Evolutionary conservation across 805 yeast species (phyloP).

Genomic region (Cyberlindnera samutprakarnensis): DNA sequence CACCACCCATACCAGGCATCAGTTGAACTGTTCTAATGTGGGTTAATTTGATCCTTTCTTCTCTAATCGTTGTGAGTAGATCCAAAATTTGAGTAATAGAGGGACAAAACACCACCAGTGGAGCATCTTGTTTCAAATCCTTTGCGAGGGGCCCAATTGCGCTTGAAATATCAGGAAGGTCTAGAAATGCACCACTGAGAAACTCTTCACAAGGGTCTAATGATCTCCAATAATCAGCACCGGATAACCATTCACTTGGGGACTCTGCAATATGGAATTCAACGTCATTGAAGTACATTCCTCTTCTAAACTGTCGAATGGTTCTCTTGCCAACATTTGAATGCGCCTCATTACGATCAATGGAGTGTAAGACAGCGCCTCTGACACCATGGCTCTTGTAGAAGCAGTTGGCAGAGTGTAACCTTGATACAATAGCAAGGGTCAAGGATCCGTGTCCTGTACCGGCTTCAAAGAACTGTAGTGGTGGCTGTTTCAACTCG

Average conservation of each 20-base stretch:
- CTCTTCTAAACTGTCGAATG: conserved; percentile 31
- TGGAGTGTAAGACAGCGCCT: conserved; percentile 39
- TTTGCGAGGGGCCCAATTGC: conserved; percentile 27
- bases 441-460: conserved; percentile 49
- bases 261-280: conserved; percentile 36
- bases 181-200: conserved; percentile 38
- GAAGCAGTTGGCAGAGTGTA: conserved; percentile 38
- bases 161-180: conserved; percentile 36
- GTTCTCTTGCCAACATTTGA: conserved; percentile 34
- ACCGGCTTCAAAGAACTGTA: conserved; percentile 43
- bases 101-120: conserved; percentile 39
- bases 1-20: conserved; percentile 42
- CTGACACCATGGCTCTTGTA: conserved; percentile 22
- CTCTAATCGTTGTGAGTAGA: conserved; percentile 25
- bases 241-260: conserved; percentile 33
- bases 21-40: conserved; percentile 34
- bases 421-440: conserved; percentile 32
- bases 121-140: conserved; percentile 33
- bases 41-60: conserved; percentile 26
- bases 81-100: conserved; percentile 41
- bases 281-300: conserved; percentile 37
- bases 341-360: conserved; percentile 35
- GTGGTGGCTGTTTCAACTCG: conserved; percentile 19
- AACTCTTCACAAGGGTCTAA: conserved; percentile 21
- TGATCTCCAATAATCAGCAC: conserved; percentile 20